Evolutionary conservation across 768 basidiomycete species (phyloP).

Genomic region (Pisolithus orientalis): DNA sequence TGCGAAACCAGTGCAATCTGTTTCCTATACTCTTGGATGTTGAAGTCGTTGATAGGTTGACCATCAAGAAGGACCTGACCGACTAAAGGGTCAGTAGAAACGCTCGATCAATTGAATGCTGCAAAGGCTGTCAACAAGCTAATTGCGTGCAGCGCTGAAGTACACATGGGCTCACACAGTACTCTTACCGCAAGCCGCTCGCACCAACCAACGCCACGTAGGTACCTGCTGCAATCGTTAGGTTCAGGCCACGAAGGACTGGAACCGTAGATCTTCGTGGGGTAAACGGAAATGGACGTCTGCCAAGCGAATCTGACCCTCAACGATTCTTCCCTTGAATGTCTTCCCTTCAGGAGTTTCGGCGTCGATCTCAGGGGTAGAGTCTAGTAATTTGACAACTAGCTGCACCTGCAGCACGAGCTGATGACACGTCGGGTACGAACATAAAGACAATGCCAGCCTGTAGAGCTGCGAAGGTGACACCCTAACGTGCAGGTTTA

Average conservation of each 20-base stretch:
- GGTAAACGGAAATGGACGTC: slow-evolving; percentile 89
- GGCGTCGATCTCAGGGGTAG: slow-evolving; percentile 72
- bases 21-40: slow-evolving; percentile 83
- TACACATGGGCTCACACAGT: slow-evolving; percentile 52
- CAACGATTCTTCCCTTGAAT: slow-evolving; percentile 36
- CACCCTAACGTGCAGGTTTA: slow-evolving; percentile 37
- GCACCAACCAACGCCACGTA: slow-evolving; percentile 81
- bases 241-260: slow-evolving; percentile 71
- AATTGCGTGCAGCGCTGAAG: background rate
- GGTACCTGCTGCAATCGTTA: slow-evolving; percentile 69
- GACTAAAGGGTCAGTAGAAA: slow-evolving; percentile 75
- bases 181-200: slow-evolving; percentile 75
- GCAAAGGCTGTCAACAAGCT: slow-evolving; percentile 1
- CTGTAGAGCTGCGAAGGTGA: slow-evolving; percentile 77
- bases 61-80: slow-evolving; percentile 72
- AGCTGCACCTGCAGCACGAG: slow-evolving; percentile 68
- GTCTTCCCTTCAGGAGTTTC: slow-evolving; percentile 60
- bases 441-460: slow-evolving; percentile 81
- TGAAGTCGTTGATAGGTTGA: slow-evolving; percentile 67
- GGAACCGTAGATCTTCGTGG: slow-evolving; percentile 77
- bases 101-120: slow-evolving; percentile 80
- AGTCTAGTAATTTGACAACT: slow-evolving; percentile 75
- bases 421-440: slow-evolving; percentile 85
- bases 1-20: slow-evolving; percentile 89
- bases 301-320: slow-evolving; percentile 70